These are phyloP conservation scores for Aspergillus heteromorphus DNA, from an alignment of 495 filamentous ascomycete genomes.

Conservation along the genomic window DNA sequence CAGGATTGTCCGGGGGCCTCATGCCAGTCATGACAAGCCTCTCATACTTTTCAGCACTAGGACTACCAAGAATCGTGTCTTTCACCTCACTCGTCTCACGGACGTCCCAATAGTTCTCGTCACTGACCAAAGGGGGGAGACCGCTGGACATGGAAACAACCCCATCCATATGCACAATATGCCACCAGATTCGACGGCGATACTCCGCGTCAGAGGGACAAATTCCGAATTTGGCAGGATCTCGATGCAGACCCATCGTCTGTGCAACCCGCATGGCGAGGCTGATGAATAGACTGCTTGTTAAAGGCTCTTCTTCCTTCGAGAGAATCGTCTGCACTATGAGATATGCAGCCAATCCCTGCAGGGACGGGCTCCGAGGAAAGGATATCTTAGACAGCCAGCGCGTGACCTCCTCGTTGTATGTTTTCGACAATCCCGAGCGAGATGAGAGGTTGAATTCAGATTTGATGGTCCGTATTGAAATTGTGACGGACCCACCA, in stretches of 20 bases:
- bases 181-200: constrained; percentile 67
- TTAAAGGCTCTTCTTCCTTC: constrained; percentile 44
- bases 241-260: constrained; percentile 67
- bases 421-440: constrained; percentile 31
- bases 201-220: constrained; percentile 62
- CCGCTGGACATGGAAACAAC: constrained; percentile 46
- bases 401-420: constrained; percentile 35
- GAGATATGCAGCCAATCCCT: constrained; percentile 41
- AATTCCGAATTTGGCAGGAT: constrained; percentile 62
- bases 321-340: constrained; percentile 43
- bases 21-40: constrained; percentile 26
- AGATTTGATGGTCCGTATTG: constrained; percentile 37
- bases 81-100: constrained; percentile 42
- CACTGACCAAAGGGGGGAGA: constrained; percentile 38
- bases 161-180: constrained; percentile 62
- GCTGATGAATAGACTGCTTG: constrained; percentile 47
- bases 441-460: constrained; percentile 38
- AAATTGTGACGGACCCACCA: constrained; percentile 43
- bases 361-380: constrained; percentile 41
- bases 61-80: constrained; percentile 38
- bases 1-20: constrained; percentile 37
- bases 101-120: constrained; percentile 46
- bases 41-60: constrained; percentile 35
- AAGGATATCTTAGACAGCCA: constrained; percentile 44
- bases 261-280: constrained; percentile 62